phyloP scores from a whole-genome alignment of 306 rosid species.

The Benincasa hispida region DNA sequence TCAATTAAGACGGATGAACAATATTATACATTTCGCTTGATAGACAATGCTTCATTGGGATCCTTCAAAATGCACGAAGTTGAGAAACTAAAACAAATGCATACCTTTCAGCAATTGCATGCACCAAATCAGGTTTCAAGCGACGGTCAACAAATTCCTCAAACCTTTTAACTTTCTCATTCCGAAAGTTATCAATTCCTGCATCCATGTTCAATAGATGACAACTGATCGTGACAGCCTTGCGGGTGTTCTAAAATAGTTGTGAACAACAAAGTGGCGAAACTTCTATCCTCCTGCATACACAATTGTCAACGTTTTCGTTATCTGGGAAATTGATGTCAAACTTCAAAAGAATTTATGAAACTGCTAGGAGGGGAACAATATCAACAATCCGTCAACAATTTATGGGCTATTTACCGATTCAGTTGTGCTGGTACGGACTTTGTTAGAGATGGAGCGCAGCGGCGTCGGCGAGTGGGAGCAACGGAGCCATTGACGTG shows the following conservation, averaged over 20 bases:
- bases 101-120: slow-evolving; percentile 63
- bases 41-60: background rate
- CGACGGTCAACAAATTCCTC: slow-evolving; percentile 83
- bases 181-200: slow-evolving; percentile 36
- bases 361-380: background rate
- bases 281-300: background rate
- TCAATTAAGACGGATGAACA: background rate
- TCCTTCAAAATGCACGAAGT: background rate
- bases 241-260: background rate
- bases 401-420: background rate
- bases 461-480: too few relatives aligned
- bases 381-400: background rate
- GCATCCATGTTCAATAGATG: background rate
- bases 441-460: too few relatives aligned
- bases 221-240: background rate
- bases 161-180: slow-evolving; percentile 39
- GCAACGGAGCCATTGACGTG: too few relatives aligned
- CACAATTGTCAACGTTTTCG: background rate
- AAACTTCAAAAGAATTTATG: background rate
- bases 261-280: background rate
- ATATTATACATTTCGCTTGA: background rate
- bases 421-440: background rate
- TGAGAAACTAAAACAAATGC: background rate
- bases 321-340: background rate
- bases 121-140: slow-evolving; percentile 81